A percentile compares a stretch with the other conserved stretches of the same genome.
These are phyloP conservation scores for Metroxylon sagu DNA, from an alignment of 176 grass and related monocot species.

Conservation along the genomic window DNA sequence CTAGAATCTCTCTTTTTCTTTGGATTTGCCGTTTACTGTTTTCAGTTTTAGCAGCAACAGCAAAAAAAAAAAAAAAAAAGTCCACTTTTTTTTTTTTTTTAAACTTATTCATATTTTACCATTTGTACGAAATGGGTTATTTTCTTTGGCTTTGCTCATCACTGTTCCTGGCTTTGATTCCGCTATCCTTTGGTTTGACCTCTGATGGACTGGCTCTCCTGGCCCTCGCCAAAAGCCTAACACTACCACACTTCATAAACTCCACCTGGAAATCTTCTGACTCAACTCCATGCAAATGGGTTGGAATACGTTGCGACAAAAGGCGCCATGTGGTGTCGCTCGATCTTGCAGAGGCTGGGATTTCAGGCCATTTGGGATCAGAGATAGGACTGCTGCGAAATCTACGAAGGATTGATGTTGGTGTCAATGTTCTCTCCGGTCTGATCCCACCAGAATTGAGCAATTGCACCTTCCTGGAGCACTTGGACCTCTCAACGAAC, in stretches of 20 bases:
- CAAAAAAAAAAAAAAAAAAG: no score
- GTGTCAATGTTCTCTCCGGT: slow-evolving; percentile 34
- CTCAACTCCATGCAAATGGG: slow-evolving; percentile 56
- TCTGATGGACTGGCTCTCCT: slow-evolving; percentile 47
- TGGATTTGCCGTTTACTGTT: no score
- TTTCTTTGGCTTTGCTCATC: slow-evolving; percentile 20
- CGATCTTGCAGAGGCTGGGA: slow-evolving; percentile 21
- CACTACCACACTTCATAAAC: slow-evolving; percentile 22
- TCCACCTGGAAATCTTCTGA: slow-evolving; percentile 42
- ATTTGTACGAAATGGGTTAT: slow-evolving; percentile 19
- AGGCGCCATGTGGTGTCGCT: slow-evolving; percentile 28
- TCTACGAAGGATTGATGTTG: slow-evolving; percentile 20
- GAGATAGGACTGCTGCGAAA: slow-evolving; percentile 32
- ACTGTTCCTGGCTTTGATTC: slow-evolving; percentile 22
- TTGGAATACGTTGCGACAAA: slow-evolving; percentile 30
- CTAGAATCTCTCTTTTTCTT: no score
- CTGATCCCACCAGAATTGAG: slow-evolving; percentile 43
- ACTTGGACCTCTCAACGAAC: slow-evolving; percentile 47
- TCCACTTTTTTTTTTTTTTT: neutral
- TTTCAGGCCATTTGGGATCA: slow-evolving; percentile 43
- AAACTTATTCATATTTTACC: neutral
- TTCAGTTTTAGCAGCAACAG: no score
- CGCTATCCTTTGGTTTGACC: slow-evolving; percentile 34
- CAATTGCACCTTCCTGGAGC: slow-evolving; percentile 41
- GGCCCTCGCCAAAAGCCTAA: slow-evolving; percentile 39